Evolutionary conservation across 2,329 filamentous ascomycete genomes (phyloP).

Genomic region (Onygena corvina): DNA sequence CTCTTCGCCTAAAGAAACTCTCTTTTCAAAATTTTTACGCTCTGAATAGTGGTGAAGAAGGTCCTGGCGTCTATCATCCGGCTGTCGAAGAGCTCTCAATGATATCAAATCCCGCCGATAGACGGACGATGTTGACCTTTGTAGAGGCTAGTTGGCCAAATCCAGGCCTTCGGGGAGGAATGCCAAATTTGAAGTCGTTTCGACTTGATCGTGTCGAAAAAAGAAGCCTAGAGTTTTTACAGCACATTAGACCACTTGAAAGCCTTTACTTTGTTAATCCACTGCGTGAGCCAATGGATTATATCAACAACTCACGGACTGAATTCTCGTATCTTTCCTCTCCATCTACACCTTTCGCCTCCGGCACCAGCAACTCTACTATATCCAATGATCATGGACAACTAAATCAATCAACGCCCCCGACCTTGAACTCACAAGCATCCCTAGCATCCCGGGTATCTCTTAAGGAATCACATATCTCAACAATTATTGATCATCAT

Average conservation of each 20-base stretch:
- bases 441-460: slow-evolving; percentile 22
- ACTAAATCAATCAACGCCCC: background rate
- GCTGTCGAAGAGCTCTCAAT: slow-evolving; percentile 40
- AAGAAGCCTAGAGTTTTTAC: slow-evolving; percentile 35
- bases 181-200: slow-evolving; percentile 33
- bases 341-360: slow-evolving; percentile 10
- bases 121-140: slow-evolving; percentile 37
- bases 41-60: slow-evolving; percentile 38
- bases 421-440: slow-evolving; percentile 8
- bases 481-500: slow-evolving; percentile 41
- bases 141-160: slow-evolving; percentile 45
- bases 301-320: slow-evolving; percentile 22
- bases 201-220: slow-evolving; percentile 39
- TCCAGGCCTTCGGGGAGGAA: slow-evolving; percentile 10
- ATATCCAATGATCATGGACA: background rate
- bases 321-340: slow-evolving; percentile 9
- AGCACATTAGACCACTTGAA: slow-evolving; percentile 36
- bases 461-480: slow-evolving; percentile 31
- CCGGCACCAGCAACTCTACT: slow-evolving; percentile 13
- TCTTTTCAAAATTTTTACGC: slow-evolving; percentile 49
- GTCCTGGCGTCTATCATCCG: slow-evolving; percentile 32
- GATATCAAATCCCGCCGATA: slow-evolving; percentile 37
- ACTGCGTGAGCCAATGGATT: slow-evolving; percentile 21
- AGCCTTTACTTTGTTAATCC: slow-evolving; percentile 42
- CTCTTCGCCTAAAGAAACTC: slow-evolving; percentile 39